Evolutionary conservation across 1,284 basidiomycete species (phyloP).

Genomic region (Marasmius sp.): DNA sequence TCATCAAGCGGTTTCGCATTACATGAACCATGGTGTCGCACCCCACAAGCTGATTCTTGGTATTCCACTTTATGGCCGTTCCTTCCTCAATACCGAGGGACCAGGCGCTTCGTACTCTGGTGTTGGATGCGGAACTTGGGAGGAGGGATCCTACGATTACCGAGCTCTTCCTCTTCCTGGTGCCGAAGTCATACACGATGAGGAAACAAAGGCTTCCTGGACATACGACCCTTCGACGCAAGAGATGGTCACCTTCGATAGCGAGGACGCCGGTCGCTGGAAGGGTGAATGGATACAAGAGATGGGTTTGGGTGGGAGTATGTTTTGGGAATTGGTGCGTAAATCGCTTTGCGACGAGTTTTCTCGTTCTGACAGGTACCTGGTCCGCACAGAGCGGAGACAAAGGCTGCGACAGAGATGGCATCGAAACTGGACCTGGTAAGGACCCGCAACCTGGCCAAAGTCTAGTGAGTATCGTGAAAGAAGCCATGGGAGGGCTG

Average conservation of each 20-base stretch:
- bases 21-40: constrained; percentile 69
- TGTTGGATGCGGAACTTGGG: constrained; percentile 74
- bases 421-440: constrained; percentile 68
- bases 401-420: constrained; percentile 63
- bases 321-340: constrained; percentile 76
- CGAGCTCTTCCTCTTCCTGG: constrained; percentile 74
- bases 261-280: constrained; percentile 61
- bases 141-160: constrained; percentile 81
- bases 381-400: constrained; percentile 53
- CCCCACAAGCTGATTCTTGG: constrained; percentile 86
- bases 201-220: constrained; percentile 67
- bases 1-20: constrained; percentile 74
- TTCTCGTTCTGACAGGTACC: not conserved
- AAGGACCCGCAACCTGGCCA: constrained; percentile 60
- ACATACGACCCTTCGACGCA: constrained; percentile 64
- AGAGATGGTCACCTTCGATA: constrained; percentile 83
- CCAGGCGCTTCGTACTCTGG: constrained; percentile 82
- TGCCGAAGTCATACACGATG: constrained; percentile 61
- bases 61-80: constrained; percentile 89
- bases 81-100: constrained; percentile 85
- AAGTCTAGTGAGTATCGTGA: constrained; percentile 69
- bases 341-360: not conserved
- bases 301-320: constrained; percentile 73
- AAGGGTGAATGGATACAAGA: constrained; percentile 78
- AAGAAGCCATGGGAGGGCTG: constrained; percentile 73